phyloP scores from a whole-genome alignment of 257 asterid genomes.

The Nicotiana knightiana region DNA sequence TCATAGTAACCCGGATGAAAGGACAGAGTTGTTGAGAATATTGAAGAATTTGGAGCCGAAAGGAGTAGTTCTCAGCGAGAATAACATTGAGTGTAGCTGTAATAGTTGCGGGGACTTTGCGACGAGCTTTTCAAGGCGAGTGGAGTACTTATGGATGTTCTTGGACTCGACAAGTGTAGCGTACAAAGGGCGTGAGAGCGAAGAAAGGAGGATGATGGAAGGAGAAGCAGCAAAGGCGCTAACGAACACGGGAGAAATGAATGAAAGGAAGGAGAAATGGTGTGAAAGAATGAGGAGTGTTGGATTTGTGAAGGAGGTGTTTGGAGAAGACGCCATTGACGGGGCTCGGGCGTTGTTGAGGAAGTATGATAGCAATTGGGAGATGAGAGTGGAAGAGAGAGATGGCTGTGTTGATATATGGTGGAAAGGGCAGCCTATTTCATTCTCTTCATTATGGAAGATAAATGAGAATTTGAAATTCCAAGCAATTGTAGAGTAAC shows the following conservation, averaged over 20 bases:
- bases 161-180: constrained; percentile 70
- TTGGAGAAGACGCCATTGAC: constrained; percentile 64
- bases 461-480: constrained; percentile 10
- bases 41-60: constrained; percentile 49
- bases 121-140: constrained; percentile 54
- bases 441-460: constrained; percentile 76
- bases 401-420: constrained; percentile 54
- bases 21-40: constrained; percentile 44
- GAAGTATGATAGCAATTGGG: constrained; percentile 79
- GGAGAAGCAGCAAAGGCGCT: constrained; percentile 77
- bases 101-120: constrained; percentile 62
- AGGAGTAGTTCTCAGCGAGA: constrained; percentile 66
- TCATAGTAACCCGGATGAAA: constrained; percentile 51
- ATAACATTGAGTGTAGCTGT: constrained; percentile 68
- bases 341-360: constrained; percentile 75
- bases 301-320: constrained; percentile 45
- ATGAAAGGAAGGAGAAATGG: constrained; percentile 73
- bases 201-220: constrained; percentile 84
- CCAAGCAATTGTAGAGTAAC: background rate
- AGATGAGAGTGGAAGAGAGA: constrained; percentile 54
- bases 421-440: constrained; percentile 82
- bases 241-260: constrained; percentile 53
- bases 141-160: constrained; percentile 65
- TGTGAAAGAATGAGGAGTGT: constrained; percentile 57
- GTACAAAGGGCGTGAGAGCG: constrained; percentile 69